phyloP scores from a whole-genome alignment of 2,329 filamentous ascomycete genomes.

The Metarhizium album region DNA sequence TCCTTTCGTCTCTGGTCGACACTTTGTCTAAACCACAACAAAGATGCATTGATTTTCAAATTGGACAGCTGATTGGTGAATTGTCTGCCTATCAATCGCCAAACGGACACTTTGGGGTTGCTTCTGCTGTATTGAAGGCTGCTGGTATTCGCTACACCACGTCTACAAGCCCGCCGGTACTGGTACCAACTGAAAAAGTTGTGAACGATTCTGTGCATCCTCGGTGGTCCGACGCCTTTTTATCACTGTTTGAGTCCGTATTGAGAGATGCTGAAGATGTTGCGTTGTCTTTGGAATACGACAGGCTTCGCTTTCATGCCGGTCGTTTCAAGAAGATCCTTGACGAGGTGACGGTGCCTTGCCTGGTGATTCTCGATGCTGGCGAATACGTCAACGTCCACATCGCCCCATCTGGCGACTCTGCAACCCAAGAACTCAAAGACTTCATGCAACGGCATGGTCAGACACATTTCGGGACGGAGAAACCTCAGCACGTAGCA shows the following conservation, averaged over 20 bases:
- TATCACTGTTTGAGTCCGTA: conserved; percentile 42
- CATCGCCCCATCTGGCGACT: conserved; percentile 16
- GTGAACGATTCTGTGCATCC: conserved; percentile 8
- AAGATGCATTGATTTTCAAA: conserved; percentile 32
- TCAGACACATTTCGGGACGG: not conserved
- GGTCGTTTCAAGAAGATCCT: conserved; percentile 36
- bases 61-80: conserved; percentile 32
- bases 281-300: conserved; percentile 46
- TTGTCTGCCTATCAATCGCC: conserved; percentile 35
- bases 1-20: conserved; percentile 24
- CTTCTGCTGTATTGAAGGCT: conserved; percentile 14
- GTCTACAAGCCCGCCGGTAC: not conserved
- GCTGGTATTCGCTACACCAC: not conserved
- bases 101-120: conserved; percentile 35
- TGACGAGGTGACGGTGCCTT: conserved; percentile 39
- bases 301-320: conserved; percentile 41
- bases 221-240: conserved; percentile 48
- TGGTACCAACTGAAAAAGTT: not conserved
- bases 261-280: conserved; percentile 51
- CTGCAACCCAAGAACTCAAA: not conserved
- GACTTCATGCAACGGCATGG: not conserved
- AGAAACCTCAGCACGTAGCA: not conserved
- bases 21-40: conserved; percentile 26
- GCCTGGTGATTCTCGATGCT: conserved; percentile 44
- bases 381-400: conserved; percentile 40